Evolutionary conservation across 2,329 filamentous ascomycete genomes (phyloP), one percentile per base, ranked within the genome.

Genomic region (Cercospora janseana): DNA sequence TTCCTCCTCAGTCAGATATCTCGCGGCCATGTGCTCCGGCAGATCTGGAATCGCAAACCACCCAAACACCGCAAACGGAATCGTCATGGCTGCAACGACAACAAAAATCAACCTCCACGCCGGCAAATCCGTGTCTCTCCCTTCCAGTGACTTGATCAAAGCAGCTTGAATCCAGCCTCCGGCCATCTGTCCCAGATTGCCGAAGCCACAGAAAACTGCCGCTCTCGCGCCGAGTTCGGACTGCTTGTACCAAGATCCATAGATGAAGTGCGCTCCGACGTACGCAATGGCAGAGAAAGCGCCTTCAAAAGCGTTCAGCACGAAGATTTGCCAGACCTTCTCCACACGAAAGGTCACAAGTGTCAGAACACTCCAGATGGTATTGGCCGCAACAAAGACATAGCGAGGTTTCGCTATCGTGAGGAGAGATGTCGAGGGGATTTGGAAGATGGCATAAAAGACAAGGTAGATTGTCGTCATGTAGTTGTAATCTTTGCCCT

Each of bases 141-240:
- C 70, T 18, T 66, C 64, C 1, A 74, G 52, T 4, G 66, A 66
- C 9, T 65, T 51, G 34, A 74, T 54, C 18, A 74, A 52, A 2
- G 67, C 71, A 0, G 71, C 71, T 51, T 75, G 72, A 18, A 75
- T 74, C 71, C 71, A 74, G 1, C 71, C 70, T 3, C 72, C 72
- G 1, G 72, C 67, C 70, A 74, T 73, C 20, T 67, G 73, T 0
- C 72, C 72, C 4, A 75, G 38, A 40, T 74, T 70, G 0, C 72
- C 71, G 35, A 73, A 73, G 1, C 66, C 65, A 46, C 71, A 73
- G 38, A 75, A 74, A 16, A 72, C 59, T 4, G 69, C 69, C n/a
- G 69, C 69, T 18, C 69, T 60, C 3, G 65, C 72, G 0, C 70
- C 72, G 4, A 75, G 64, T 48, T 75, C 72, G 0, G 69, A 70